phyloP scores from a whole-genome alignment of 345 rosid genomes.

The Toxicodendron radicans region DNA sequence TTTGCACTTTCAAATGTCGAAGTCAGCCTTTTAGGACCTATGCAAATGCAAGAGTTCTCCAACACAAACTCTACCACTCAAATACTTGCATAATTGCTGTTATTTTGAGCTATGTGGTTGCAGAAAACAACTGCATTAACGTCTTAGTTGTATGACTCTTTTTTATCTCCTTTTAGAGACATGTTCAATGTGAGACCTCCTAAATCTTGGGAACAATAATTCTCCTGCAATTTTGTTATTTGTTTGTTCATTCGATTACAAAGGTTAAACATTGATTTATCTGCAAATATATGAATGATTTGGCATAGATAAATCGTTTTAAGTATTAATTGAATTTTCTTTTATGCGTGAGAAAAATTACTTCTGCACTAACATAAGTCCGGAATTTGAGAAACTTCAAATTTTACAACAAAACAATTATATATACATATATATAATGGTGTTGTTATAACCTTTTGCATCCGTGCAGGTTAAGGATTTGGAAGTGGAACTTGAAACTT shows the following conservation, averaged over 20 bases:
- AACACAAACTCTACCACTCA: background rate
- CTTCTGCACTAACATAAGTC: background rate
- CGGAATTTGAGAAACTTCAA: background rate
- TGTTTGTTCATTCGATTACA: background rate
- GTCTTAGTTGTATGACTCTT: background rate
- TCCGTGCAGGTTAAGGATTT: conserved; percentile 79
- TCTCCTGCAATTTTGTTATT: background rate
- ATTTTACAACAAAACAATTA: background rate
- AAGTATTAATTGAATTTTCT: background rate
- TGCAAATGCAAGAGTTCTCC: background rate
- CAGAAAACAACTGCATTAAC: background rate
- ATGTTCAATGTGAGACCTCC: background rate
- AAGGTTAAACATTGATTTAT: background rate
- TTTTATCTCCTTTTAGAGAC: conserved; percentile 3
- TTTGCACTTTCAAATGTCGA: background rate
- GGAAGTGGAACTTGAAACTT: conserved; percentile 90
- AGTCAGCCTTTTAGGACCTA: background rate
- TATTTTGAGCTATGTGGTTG: background rate
- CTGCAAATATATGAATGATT: background rate
- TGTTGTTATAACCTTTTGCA: conserved; percentile 14
- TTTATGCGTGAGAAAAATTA: background rate
- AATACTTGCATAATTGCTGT: background rate
- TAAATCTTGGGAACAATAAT: background rate
- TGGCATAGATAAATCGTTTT: background rate
- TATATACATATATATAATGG: background rate